Percentiles rank a stretch among this genome's conserved stretches.
These are phyloP conservation scores for Colletotrichum sp. DNA, from an alignment of 2,329 filamentous ascomycete genomes.

Conservation along the genomic window DNA sequence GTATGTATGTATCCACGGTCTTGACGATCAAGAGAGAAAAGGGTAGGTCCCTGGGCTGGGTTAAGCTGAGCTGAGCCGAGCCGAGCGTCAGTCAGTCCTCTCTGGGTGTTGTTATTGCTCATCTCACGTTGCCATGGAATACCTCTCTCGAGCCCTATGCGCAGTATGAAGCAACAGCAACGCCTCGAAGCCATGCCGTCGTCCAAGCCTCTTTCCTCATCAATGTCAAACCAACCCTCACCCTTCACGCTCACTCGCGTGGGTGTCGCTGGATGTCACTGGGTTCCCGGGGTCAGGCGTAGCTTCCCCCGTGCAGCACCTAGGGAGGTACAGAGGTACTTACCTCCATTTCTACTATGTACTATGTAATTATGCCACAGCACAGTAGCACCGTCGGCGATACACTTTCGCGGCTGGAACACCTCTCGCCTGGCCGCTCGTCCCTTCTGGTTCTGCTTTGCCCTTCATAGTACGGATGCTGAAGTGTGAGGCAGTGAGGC, in stretches of 20 bases:
- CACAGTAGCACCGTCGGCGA: not conserved
- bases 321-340: not conserved
- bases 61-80: not conserved
- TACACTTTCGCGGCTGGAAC: slow-evolving; percentile 3
- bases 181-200: not conserved
- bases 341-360: not conserved
- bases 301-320: not conserved
- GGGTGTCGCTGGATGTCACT: not conserved
- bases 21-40: not conserved
- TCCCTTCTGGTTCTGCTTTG: not conserved
- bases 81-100: not conserved
- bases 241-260: not conserved
- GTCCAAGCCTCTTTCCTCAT: not conserved
- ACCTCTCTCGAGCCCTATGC: not conserved
- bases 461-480: not conserved
- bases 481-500: not conserved
- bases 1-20: not conserved
- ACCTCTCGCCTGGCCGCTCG: slow-evolving; percentile 13
- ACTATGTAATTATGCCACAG: too few species aligned
- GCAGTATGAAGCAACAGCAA: not conserved
- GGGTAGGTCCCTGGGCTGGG: not conserved
- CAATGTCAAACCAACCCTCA: not conserved
- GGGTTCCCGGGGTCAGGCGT: not conserved
- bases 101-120: not conserved
- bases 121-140: not conserved